A percentile compares a stretch with the other conserved stretches of the same genome.
phyloP scores from a whole-genome alignment of 345 rosid genomes.

The Durio zibethinus region DNA sequence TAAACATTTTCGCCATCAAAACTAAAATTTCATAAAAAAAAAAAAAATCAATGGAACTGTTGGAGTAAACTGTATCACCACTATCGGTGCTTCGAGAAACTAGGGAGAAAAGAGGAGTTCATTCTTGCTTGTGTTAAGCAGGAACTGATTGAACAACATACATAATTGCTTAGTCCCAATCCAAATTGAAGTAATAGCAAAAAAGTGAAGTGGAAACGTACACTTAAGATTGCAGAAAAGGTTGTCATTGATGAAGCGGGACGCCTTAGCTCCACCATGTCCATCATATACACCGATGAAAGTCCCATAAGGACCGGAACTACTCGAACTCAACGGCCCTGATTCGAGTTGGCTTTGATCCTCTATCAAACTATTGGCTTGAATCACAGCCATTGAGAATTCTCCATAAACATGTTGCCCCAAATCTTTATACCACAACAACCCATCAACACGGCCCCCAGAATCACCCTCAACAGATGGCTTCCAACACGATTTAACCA shows the following conservation, averaged over 20 bases:
- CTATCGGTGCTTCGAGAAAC: no score
- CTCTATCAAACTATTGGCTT: slow-evolving; percentile 67
- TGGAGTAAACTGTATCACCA: no score
- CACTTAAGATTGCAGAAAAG: slow-evolving; percentile 64
- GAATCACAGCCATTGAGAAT: slow-evolving; percentile 76
- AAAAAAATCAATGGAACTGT: no score
- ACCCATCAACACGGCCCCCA: slow-evolving; percentile 45
- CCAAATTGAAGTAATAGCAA: not conserved
- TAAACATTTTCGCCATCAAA: not conserved
- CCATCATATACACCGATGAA: slow-evolving; percentile 83
- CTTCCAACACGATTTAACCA: slow-evolving; percentile 72
- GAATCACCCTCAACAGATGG: slow-evolving; percentile 33
- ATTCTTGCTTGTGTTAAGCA: not conserved
- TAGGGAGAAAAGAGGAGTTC: no score
- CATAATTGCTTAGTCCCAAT: no score
- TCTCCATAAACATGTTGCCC: slow-evolving; percentile 67
- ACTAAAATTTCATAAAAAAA: no score
- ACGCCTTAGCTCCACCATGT: slow-evolving; percentile 78
- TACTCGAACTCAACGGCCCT: slow-evolving; percentile 47
- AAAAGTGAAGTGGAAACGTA: slow-evolving; percentile 25
- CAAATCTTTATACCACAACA: slow-evolving; percentile 66
- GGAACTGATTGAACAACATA: not conserved
- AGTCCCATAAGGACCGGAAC: slow-evolving; percentile 53
- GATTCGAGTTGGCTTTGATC: slow-evolving; percentile 91
- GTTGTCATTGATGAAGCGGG: slow-evolving; percentile 51